A percentile compares a stretch with the other conserved stretches of the same genome.
These are phyloP conservation scores for Gossypium turneri DNA, from an alignment of 345 rosid genomes.

Conservation along the genomic window DNA sequence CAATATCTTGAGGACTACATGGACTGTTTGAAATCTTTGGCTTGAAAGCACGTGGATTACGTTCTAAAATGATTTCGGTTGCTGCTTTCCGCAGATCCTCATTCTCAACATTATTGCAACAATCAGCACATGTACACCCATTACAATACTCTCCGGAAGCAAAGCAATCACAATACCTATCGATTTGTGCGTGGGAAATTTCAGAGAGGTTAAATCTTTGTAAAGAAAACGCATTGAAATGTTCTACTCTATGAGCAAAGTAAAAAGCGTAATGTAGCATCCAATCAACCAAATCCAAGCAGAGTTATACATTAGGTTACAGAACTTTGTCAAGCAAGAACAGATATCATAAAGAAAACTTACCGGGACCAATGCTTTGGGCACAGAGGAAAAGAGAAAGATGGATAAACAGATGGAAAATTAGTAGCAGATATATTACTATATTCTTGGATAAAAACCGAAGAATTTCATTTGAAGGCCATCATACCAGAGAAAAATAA, in stretches of 20 bases:
- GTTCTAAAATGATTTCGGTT: conserved; percentile 30
- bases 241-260: background rate
- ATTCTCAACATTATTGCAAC: conserved; percentile 39
- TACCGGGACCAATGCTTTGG: no score
- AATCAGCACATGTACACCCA: conserved; percentile 45
- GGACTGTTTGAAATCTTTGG: conserved; percentile 24
- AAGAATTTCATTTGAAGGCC: no score
- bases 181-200: background rate
- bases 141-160: conserved; percentile 47
- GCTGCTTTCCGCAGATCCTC: conserved; percentile 31
- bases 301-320: no score
- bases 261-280: background rate
- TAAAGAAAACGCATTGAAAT: conserved; percentile 4
- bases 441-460: no score
- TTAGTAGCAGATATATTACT: no score
- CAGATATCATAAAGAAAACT: no score
- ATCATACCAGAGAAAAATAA: no score
- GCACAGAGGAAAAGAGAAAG: no score
- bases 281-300: background rate
- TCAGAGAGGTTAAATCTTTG: conserved; percentile 1
- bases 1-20: conserved; percentile 14
- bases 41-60: conserved; percentile 46
- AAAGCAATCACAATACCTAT: conserved; percentile 59
- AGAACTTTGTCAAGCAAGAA: no score
- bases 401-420: no score